Conservation (phyloP, 2,329 filamentous ascomycete species). For the Torrubiellomyces zombiae region DNA sequence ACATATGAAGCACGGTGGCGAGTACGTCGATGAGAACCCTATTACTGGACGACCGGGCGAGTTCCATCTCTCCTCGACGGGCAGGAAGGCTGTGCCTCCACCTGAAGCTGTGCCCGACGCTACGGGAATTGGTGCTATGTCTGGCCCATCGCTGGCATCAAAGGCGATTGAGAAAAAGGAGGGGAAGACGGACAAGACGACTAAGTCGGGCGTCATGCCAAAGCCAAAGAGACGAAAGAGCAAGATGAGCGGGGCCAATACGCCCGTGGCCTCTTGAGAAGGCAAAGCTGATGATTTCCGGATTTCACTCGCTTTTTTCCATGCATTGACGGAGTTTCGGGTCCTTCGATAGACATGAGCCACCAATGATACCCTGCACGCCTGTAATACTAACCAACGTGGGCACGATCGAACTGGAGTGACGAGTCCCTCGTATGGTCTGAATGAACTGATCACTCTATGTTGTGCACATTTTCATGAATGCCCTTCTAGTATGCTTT, state of each 20-base stretch:
- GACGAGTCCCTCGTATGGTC: too few relatives aligned
- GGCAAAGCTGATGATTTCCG: too few relatives aligned
- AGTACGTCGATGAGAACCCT: conserved; percentile 52
- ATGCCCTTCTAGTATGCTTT: too few relatives aligned
- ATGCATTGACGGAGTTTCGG: too few relatives aligned
- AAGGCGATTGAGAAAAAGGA: conserved; percentile 30
- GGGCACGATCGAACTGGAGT: too few relatives aligned
- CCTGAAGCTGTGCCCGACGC: too few relatives aligned
- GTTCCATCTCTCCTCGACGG: conserved; percentile 46
- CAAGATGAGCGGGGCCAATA: conserved; percentile 20
- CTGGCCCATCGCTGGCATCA: conserved; percentile 20
- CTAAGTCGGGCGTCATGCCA: conserved; percentile 21
- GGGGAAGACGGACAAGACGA: conserved; percentile 26
- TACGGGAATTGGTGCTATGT: conserved; percentile 19
- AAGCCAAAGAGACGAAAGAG: conserved; percentile 33
- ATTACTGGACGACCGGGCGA: conserved; percentile 50
- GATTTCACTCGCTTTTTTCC: too few relatives aligned
- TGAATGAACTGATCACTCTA: too few relatives aligned
- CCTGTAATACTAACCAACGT: too few relatives aligned
- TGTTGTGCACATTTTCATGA: too few relatives aligned
- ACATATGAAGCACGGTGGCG: conserved; percentile 41
- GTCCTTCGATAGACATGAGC: too few relatives aligned
- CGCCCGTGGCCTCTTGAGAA: conserved; percentile 15
- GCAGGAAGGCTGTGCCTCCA: conserved; percentile 27
- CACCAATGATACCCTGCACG: too few relatives aligned